Base-by-base conservation (phyloP, 441 rosid genomes). In the Flueggea neowawraea region DNA sequence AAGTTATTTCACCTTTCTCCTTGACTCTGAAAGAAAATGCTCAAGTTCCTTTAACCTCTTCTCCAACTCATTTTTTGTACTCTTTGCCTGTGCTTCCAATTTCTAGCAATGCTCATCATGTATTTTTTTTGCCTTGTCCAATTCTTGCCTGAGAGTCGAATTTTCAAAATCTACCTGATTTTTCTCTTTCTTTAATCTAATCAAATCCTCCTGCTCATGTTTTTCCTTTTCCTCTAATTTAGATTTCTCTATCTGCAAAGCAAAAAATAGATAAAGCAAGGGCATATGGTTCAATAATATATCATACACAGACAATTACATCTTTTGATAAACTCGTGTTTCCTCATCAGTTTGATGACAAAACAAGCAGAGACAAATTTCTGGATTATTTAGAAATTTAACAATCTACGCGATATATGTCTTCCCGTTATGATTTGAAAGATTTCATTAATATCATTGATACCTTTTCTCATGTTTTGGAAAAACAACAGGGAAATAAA, bases 201-300 rank as follows among this genome's bases (percentile, higher is more conserved):
- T 52, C 56, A 82, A 60, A 69, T 88, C 85, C 57, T 79, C 80
- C 67, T 85, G 86, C 82, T 85, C 90, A 58, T 72, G 73, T 63
- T 79, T 85, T 76, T 79, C 89, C 74, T 78, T 87, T 68, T 88
- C 89, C 80, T 84, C 95, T 60, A 90, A 45, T 77, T 74, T 81
- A 55, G 55, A 68, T 73, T 92, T 92, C 81, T 92, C 91, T 71
- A 53, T 73, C 99, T 95, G 73, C 71, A 84, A 41, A 58, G 61
- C 66, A 76, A 5, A 1, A 5, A 8, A 36, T 3, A 5, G 41
- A 36, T 36, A 36, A 36, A 8, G 41, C 41, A 36, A 36, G 1
- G 9, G 41, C 52, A 57, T 13, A 64, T 17, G 61, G 58, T 31
- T 16, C 33, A 54, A 56, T 4, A 54, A 22, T 16, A 57, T 4